phyloP scores from a whole-genome alignment of 1,139 yeast genomes.

The Arxiozyma bovina region DNA sequence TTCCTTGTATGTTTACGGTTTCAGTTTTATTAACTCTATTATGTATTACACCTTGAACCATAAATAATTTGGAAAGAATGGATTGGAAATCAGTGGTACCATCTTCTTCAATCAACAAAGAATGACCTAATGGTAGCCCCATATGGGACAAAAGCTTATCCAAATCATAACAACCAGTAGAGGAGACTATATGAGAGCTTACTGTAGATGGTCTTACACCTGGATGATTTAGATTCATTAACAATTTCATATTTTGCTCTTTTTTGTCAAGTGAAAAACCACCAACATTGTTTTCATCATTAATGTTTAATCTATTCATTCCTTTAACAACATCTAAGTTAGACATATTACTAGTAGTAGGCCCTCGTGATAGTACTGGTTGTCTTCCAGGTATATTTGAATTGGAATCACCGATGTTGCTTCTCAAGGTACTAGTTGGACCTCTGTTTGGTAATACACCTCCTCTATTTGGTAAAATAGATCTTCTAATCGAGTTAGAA shows the following conservation, averaged over 20 bases:
- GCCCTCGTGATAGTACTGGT: not conserved
- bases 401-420: not conserved
- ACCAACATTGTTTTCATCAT: not conserved
- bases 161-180: slow-evolving; percentile 69
- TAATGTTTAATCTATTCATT: slow-evolving; percentile 8
- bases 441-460: slow-evolving; percentile 6
- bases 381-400: not conserved
- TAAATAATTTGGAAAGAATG: slow-evolving; percentile 60
- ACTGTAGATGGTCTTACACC: slow-evolving; percentile 69
- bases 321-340: not conserved
- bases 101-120: slow-evolving; percentile 67
- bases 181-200: slow-evolving; percentile 65
- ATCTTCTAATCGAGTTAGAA: not conserved
- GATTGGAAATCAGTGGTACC: slow-evolving; percentile 86
- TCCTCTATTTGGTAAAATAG: slow-evolving; percentile 2
- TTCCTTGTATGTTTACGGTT: slow-evolving; percentile 25
- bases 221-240: slow-evolving; percentile 33
- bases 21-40: slow-evolving; percentile 37
- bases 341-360: not conserved
- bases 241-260: not conserved
- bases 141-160: slow-evolving; percentile 72
- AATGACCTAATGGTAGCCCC: slow-evolving; percentile 74
- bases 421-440: not conserved
- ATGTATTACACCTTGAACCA: slow-evolving; percentile 74
- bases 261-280: not conserved